Evolutionary conservation across 73 alveolate species (phyloP), one percentile per base, ranked within the genome.

Genomic region (Blepharisma japonicum): DNA sequence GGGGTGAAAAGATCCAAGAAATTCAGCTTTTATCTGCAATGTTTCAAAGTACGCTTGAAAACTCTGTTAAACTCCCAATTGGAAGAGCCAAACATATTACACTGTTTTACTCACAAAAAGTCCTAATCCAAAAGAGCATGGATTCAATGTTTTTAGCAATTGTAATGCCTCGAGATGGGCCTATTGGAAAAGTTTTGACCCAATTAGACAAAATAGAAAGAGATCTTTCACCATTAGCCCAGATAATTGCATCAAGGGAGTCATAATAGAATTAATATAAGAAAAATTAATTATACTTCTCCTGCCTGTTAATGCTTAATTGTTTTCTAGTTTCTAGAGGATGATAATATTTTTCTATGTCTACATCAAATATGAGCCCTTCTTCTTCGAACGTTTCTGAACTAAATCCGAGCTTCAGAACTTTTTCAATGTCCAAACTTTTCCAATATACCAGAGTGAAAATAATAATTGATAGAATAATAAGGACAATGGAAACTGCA

Each of bases 1-100:
- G 38, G 49, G 74, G 74, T 61, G 74, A 61, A 25, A 61, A 61
- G 23, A 14, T 61, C 74, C 47, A 61, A 61, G 74, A 61, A 8
- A n/a, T 61, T 9, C 74, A 61, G 74, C 74, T 61, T 25, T n/a
- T 39, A 14, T 61, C 47, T 39, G 74, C 74, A 39, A 61, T 61
- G 14, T 61, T 61, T 5, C 74, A 61, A 61, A 61, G 74, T 48
- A 61, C 47, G 2, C 47, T 61, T 18, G 74, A 61, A 25, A 61
- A 61, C 74, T 39, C 23, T 25, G 74, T n/a, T 14, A 61, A 61
- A 25, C 46, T 61, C 11, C 14, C 50, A n/a, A 61, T 39, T 18
- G 74, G 74, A 1, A 14, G 47, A 61, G 74, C 47, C n/a, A 61
- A 61, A 25, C 23, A n/a, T 18, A 20, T 61, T 14, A 61, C 74